These are phyloP conservation scores for Phytophthora cactorum DNA, from an alignment of 352 stramenopile species.

Conservation along the genomic window DNA sequence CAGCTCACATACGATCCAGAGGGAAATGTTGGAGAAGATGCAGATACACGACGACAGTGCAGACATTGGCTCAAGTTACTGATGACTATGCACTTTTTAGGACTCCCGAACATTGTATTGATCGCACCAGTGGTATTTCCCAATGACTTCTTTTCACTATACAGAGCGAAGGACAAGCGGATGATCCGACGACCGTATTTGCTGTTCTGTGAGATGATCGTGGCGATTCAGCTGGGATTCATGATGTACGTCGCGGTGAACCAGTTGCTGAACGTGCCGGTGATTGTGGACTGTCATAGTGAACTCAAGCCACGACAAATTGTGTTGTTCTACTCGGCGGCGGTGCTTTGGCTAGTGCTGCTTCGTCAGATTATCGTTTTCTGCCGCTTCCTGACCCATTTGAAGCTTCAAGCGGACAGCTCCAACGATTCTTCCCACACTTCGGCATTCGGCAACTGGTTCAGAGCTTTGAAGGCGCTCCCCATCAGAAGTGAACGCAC, in stretches of 20 bases:
- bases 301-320: constrained; percentile 42
- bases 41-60: constrained; percentile 21
- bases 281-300: constrained; percentile 54
- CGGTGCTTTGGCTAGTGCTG: constrained; percentile 61
- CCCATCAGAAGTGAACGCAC: constrained; percentile 33
- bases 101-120: constrained; percentile 61
- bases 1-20: constrained; percentile 34
- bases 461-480: constrained; percentile 45
- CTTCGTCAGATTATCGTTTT: constrained; percentile 74
- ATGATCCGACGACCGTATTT: constrained; percentile 74
- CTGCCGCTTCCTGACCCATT: constrained; percentile 74
- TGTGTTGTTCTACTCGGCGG: constrained; percentile 63
- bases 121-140: constrained; percentile 67
- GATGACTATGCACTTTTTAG: constrained; percentile 55
- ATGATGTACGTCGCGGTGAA: constrained; percentile 65
- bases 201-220: constrained; percentile 71
- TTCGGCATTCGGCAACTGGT: constrained; percentile 55
- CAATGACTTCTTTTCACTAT: constrained; percentile 54
- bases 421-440: constrained; percentile 73
- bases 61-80: constrained; percentile 47
- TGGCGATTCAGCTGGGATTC: constrained; percentile 56
- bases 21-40: constrained; percentile 17
- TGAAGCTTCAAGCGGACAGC: constrained; percentile 75
- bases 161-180: constrained; percentile 54
- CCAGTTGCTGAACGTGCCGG: constrained; percentile 49